A percentile compares a stretch with the other conserved stretches of the same genome.
Conservation (phyloP, 1,139 yeast species). For the Pichia norvegensis region DNA sequence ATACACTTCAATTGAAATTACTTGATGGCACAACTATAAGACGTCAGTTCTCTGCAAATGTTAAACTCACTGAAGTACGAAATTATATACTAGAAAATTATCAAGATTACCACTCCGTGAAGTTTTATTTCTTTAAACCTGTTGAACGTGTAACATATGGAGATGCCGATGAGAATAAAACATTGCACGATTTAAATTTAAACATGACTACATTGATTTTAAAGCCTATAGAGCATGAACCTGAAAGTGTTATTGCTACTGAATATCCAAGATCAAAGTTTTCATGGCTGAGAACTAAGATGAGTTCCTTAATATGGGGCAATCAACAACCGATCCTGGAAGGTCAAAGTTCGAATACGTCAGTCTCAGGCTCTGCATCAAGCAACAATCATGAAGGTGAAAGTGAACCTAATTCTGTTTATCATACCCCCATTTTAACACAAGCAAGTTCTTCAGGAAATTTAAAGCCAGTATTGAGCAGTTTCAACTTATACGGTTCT, state of each 20-base stretch:
- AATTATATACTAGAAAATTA: slow-evolving; percentile 19
- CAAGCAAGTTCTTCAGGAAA: slow-evolving; percentile 8
- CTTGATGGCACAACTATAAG: slow-evolving; percentile 27
- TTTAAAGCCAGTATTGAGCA: slow-evolving; percentile 13
- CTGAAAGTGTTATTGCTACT: background rate
- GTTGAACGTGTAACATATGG: slow-evolving; percentile 28
- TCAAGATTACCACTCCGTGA: slow-evolving; percentile 26
- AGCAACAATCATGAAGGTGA: slow-evolving; percentile 11
- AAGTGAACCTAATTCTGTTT: slow-evolving; percentile 18
- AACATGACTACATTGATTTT: slow-evolving; percentile 28
- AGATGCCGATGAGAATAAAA: slow-evolving; percentile 25
- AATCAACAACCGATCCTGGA: background rate
- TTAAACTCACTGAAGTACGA: slow-evolving; percentile 22
- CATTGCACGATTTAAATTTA: slow-evolving; percentile 22
- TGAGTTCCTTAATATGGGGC: slow-evolving; percentile 15
- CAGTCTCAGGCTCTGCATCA: background rate
- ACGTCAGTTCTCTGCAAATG: slow-evolving; percentile 17
- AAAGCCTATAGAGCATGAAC: slow-evolving; percentile 26
- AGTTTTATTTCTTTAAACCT: slow-evolving; percentile 28
- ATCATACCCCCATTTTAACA: slow-evolving; percentile 22
- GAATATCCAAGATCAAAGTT: slow-evolving; percentile 8
- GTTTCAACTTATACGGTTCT: slow-evolving; percentile 16
- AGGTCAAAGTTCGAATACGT: background rate
- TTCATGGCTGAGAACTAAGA: slow-evolving; percentile 14
- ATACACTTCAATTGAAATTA: slow-evolving; percentile 25